Conservation (phyloP, 768 basidiomycete species). For the Collybiopsis confluens region DNA sequence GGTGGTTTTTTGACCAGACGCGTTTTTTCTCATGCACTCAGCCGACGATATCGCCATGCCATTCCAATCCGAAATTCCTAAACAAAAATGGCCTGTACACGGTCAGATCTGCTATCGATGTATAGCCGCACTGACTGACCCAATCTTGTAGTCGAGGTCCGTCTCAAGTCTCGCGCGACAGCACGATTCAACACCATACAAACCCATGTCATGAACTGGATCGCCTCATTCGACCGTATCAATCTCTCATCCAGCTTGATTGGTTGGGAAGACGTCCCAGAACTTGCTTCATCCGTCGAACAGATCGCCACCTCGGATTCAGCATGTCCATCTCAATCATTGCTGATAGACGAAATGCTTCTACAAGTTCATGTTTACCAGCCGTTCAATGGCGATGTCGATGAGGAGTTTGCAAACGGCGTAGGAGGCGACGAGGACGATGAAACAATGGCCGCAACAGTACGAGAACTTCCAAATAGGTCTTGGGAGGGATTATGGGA, state of each 20-base stretch:
- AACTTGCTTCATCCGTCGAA: constrained; percentile 73
- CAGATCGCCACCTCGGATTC: constrained; percentile 71
- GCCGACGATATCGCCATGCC: constrained; percentile 21
- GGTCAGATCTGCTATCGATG: constrained; percentile 31
- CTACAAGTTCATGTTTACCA: constrained; percentile 90
- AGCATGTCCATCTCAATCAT: constrained; percentile 48
- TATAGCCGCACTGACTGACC: neutral
- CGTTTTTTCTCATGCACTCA: too few relatives aligned
- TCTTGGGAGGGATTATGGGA: constrained; percentile 93
- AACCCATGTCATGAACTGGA: constrained; percentile 52
- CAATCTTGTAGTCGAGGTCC: constrained; percentile 68
- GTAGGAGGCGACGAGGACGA: constrained; percentile 62
- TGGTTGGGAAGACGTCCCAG: constrained; percentile 76
- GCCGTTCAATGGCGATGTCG: constrained; percentile 59
- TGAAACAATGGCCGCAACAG: constrained; percentile 81
- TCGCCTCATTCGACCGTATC: constrained; percentile 59
- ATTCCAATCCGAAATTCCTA: constrained; percentile 10
- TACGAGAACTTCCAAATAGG: constrained; percentile 82
- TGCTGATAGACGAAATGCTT: constrained; percentile 52
- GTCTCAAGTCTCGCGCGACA: constrained; percentile 62
- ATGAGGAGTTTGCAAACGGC: constrained; percentile 70
- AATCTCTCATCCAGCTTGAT: constrained; percentile 64
- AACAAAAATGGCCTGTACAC: constrained; percentile 59
- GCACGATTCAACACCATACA: constrained; percentile 75
- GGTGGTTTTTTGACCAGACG: too few relatives aligned